phyloP scores from a whole-genome alignment of 129 eudicot species.

The Centaurea solstitialis region DNA sequence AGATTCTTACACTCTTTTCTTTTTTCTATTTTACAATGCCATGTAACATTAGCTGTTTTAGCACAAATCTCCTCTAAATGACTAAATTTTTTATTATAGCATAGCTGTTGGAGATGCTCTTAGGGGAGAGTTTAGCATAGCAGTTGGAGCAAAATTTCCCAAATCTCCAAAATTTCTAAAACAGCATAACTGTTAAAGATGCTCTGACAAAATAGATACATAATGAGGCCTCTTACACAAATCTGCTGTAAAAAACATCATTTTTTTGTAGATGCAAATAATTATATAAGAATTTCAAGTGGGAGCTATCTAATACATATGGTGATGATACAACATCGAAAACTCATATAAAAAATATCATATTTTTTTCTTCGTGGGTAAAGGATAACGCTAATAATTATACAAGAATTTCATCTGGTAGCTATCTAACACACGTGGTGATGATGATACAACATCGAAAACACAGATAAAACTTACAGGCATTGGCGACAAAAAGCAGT shows the following conservation, averaged over 20 bases:
- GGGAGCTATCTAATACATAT: neutral
- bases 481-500: neutral
- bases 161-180: no score
- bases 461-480: constrained; percentile 19
- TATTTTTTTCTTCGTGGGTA: neutral
- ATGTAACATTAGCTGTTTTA: no score
- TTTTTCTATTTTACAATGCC: no score
- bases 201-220: neutral
- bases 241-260: neutral
- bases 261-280: neutral
- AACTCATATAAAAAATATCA: neutral
- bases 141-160: no score
- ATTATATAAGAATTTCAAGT: neutral
- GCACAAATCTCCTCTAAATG: no score
- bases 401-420: constrained; percentile 9
- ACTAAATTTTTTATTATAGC: no score
- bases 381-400: neutral
- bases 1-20: no score
- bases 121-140: no score
- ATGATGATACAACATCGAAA: constrained; percentile 18
- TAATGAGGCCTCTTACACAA: constrained; percentile 18
- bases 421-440: constrained; percentile 23
- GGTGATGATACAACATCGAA: neutral
- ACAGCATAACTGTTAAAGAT: neutral
- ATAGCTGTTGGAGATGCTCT: no score